Conservation (phyloP, 2,329 filamentous ascomycete genomes). For the Cladophialophora chaetospira region DNA sequence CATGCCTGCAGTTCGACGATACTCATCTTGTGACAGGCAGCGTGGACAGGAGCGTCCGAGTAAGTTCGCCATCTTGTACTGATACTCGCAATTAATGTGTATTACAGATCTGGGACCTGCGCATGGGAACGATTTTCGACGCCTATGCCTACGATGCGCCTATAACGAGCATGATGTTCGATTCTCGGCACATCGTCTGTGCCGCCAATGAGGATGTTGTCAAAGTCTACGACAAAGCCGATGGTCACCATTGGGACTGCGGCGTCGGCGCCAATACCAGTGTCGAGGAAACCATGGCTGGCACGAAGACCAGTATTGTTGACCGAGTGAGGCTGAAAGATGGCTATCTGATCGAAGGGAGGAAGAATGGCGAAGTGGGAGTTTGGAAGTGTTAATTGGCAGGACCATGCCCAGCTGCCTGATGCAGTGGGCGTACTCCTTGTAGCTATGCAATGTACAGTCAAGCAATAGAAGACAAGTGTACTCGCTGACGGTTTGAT, state of each 20-base stretch:
- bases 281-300: conserved; percentile 62
- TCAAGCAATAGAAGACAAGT: neutral
- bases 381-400: conserved; percentile 76
- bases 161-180: conserved; percentile 97
- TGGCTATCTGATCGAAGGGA: conserved; percentile 88
- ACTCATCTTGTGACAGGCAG: conserved; percentile 92
- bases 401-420: neutral
- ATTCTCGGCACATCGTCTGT: conserved; percentile 81
- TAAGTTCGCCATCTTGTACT: too few relatives aligned
- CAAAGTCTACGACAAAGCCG: conserved; percentile 97
- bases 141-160: conserved; percentile 93
- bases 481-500: neutral
- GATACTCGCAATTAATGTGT: conserved; percentile 36
- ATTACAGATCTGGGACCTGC: conserved; percentile 96
- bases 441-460: neutral
- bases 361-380: conserved; percentile 82
- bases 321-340: conserved; percentile 90
- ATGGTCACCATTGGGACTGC: conserved; percentile 95
- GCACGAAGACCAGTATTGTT: conserved; percentile 67
- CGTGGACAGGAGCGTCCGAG: conserved; percentile 86
- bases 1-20: conserved; percentile 93
- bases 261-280: conserved; percentile 69
- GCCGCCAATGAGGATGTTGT: conserved; percentile 91
- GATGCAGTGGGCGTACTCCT: too few relatives aligned
- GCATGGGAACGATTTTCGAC: conserved; percentile 91